phyloP scores from a whole-genome alignment of 306 rosid species.

The Inga leiocalycina region DNA sequence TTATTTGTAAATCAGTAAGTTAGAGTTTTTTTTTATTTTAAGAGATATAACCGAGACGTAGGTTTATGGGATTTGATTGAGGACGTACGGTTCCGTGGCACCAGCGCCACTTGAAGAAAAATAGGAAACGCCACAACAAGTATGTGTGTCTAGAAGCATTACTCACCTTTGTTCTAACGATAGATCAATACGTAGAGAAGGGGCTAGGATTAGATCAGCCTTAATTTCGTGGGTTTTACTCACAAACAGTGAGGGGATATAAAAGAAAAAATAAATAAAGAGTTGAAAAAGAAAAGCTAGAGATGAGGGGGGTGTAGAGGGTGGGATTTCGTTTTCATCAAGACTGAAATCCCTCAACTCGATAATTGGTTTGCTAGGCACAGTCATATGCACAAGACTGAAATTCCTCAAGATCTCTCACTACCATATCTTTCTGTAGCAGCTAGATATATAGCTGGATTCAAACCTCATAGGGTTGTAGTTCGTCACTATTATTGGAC shows the following conservation, averaged over 20 bases:
- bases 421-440: not conserved
- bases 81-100: too few species aligned
- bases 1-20: not conserved
- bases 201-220: not conserved
- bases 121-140: too few species aligned
- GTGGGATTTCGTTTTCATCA: constrained; percentile 48
- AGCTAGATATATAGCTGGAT: constrained; percentile 21
- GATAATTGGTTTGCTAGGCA: constrained; percentile 44
- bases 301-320: constrained; percentile 12
- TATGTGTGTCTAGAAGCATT: too few species aligned
- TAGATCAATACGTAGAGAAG: not conserved
- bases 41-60: not conserved
- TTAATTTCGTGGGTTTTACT: constrained; percentile 64
- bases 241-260: constrained; percentile 44
- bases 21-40: not conserved
- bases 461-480: constrained; percentile 19
- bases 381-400: constrained; percentile 34
- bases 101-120: too few species aligned
- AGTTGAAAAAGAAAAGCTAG: constrained; percentile 24
- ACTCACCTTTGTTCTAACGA: not conserved
- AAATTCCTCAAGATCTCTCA: not conserved
- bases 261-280: not conserved
- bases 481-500: not conserved
- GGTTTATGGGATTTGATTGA: not conserved
- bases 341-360: constrained; percentile 27